Base-by-base conservation (phyloP, 805 yeast species). In the Brettanomyces nanus region DNA sequence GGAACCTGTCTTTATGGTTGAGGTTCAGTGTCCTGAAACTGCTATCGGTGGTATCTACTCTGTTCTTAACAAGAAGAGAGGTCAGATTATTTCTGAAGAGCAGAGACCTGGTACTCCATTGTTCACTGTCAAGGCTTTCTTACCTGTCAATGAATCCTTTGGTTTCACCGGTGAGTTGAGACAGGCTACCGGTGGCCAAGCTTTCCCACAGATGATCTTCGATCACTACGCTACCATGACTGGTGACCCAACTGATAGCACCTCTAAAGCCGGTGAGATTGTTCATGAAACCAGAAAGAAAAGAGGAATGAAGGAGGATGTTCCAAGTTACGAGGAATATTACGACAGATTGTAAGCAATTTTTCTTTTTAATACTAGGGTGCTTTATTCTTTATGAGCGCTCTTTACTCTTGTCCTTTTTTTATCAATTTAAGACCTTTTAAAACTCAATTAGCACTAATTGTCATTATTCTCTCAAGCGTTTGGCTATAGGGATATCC, bases 171-270 rank as follows among this genome's bases (percentile, higher is more conserved):
- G 94, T 77, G 95, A 89, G 65, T 83, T 90, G 66, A 86, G 98
- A 80, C 97, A 90, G 77, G 96, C 97, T 66, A 90, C 98, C 65
- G 97, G 96, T 85, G 98, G 98, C 73, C 98, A 90, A 80, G 98
- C 98, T 71, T 90, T 90, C 98, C 98, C 98, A 75, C 97, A 90
- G 77, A 79, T 92, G 95, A 94, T 92, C 71, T 92, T 90, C 73
- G 97, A 92, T 72, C 98, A 90, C 72, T 90, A 97, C 97, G 75
- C 86, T 54, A 70, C 85, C 60, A 74, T 92, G 77, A 63, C 65
- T 56, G 95, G 96, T 71, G 92, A 87, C 71, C 95, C 95, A 66
- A 72, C 83, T 55, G 97, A 90, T 73, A 80, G 89, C 65, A 54
- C 80, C 60, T 52, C 77, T 48, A 75, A 75, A 66, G 76, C 79